Evolutionary conservation across 331 rosid species (phyloP), one percentile per base, ranked within the genome.

Genomic region (Quercus phellos): DNA sequence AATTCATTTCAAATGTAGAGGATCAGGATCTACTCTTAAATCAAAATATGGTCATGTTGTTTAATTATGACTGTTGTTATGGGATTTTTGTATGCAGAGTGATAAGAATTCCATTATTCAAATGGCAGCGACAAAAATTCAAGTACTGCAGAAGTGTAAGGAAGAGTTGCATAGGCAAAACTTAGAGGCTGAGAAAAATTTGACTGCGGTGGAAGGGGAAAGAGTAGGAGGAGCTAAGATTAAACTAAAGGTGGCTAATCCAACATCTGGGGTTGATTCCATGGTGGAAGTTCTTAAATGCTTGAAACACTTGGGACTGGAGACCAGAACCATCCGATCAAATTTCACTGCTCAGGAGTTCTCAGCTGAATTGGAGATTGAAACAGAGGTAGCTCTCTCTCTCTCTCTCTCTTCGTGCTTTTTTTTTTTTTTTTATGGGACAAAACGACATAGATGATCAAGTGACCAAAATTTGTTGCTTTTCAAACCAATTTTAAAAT

Each of bases 61-160:
- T 13, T 8, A 1, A 11, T 1, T 46, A 63, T 43, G 60, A 68
- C 11, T 2, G 54, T 61, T 30, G 16, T 19, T 1, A 35, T 9
- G 56, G 19, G 0, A 4, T 38, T 32, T 19, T 24, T 78, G 24
- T 63, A 1, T 30, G 83, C 86, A 94, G 98, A 84, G 72, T 42
- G 96, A 94, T 61, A 89, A 85, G 87, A 91, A 90, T 14, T 87
- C 94, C 32, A 88, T 88, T 24, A 80, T 91, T 73, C 86, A 86
- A 78, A 74, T 24, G 50, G 90, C 97, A 1, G 68, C 89, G 1
- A 79, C 34, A 84, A 87, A 80, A 63, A 89, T 94, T 72, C 43
- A 79, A 70, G 75, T 80, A 76, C 80, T 91, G 74, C 76, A 83
- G 70, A 70, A 56, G 27, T 54, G 32, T 29, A 83, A 26, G 85